Evolutionary conservation across 1,139 yeast genomes (phyloP), one percentile per base, ranked within the genome.

Genomic region (Candida sp.): DNA sequence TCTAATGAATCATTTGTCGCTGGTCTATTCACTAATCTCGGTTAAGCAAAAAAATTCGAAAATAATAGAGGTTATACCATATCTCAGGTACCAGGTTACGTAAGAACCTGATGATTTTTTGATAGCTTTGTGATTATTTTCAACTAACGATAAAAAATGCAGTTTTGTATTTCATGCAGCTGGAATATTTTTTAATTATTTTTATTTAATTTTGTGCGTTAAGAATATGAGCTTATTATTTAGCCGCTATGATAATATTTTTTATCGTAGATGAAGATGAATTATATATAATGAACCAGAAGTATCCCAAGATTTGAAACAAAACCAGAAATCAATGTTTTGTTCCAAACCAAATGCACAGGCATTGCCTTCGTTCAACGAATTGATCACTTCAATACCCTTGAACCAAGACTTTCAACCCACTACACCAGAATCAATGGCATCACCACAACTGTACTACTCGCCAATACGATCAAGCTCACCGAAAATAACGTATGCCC

Each of bases 301-400:
- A 25, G 29, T 32, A 9, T 9, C 34, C 6, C 2, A 11, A 32
- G 19, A 32, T 32, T 32, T 3, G 19, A 12, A 11, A 12, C 12
- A 6, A 12, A n/a, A 32, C 19, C 19, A 7, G 2, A 32, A 32
- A n/a, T 11, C 6, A 12, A 32, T 32, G 34, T 32, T 32, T 32
- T 32, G 34, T 32, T 32, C 34, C 19, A 9, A 32, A 12, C 34
- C 34, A 32, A 12, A 32, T n/a, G 22, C 38, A 4, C 50, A 58
- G 4, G 51, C 54, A 27, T 57, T 70, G 37, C 75, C 75, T 7
- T 66, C 73, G 8, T 70, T 70, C 51, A 64, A 50, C 42, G 75
- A 70, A 50, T 60, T 70, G 41, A 48, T 70, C 22, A 68, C 70
- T 1, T 61, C 67, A 27, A 66, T 70, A 25, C 73, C 72, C 25